A percentile compares a stretch with the other conserved stretches of the same genome.
Conservation (phyloP, 306 rosid species). For the Vigna reflexopilosa region DNA sequence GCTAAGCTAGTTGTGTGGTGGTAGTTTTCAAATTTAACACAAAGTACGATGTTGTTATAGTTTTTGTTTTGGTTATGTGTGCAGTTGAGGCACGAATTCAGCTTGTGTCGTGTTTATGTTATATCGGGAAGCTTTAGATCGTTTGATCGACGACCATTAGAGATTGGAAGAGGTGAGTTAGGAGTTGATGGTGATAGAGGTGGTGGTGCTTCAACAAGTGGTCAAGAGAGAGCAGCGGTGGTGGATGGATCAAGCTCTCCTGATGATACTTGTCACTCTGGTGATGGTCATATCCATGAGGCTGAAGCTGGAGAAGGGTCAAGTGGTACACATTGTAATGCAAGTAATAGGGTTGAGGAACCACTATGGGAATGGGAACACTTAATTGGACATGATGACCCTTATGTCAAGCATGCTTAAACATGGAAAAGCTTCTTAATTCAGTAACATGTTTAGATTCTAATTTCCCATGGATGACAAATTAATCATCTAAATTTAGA, state of each 20-base stretch:
- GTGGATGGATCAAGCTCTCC: constrained; percentile 53
- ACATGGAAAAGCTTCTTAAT: constrained; percentile 3
- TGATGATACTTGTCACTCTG: constrained; percentile 51
- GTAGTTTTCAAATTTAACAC: neutral
- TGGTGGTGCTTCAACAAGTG: constrained; percentile 32
- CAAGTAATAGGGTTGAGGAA: constrained; percentile 41
- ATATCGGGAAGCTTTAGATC: constrained; percentile 75
- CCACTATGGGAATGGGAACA: constrained; percentile 66
- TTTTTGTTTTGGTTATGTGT: neutral
- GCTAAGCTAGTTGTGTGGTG: too few species aligned
- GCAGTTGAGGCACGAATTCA: constrained; percentile 77
- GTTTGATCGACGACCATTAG: constrained; percentile 74
- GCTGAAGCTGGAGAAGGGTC: constrained; percentile 30
- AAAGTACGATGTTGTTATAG: neutral
- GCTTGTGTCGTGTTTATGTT: constrained; percentile 76
- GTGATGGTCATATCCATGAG: neutral
- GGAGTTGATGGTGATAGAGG: constrained; percentile 31
- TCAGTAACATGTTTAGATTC: neutral
- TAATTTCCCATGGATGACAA: neutral
- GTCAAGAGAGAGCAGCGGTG: constrained; percentile 24
- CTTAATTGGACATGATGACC: constrained; percentile 49
- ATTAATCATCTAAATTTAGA: constrained; percentile 14
- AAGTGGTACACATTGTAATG: constrained; percentile 40
- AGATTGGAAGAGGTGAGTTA: constrained; percentile 12
- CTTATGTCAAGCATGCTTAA: constrained; percentile 8